Evolutionary conservation across 179 eudicot species (phyloP).

Genomic region (Beta lomatogona): DNA sequence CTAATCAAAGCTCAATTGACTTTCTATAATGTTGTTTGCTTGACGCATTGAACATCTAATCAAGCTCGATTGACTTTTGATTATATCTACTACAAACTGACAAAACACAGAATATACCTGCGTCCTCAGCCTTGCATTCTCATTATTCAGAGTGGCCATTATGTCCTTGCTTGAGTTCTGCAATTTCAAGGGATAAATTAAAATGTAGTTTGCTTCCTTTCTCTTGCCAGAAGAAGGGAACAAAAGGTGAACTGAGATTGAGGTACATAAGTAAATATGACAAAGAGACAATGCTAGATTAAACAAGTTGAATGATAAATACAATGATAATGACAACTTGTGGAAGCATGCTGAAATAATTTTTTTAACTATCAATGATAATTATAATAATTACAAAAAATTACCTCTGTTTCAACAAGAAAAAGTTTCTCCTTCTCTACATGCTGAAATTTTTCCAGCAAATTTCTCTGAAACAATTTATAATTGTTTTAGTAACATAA

Average conservation of each 20-base stretch:
- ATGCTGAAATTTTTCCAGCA: constrained; percentile 53
- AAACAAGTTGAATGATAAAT: not conserved
- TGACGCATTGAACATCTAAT: not conserved
- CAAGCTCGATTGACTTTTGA: not conserved
- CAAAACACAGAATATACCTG: constrained; percentile 50
- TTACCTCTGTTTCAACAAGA: constrained; percentile 65
- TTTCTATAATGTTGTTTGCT: not conserved
- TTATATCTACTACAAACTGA: constrained; percentile 2
- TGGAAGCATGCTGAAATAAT: too few species aligned
- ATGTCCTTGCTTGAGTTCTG: constrained; percentile 58
- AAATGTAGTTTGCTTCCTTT: constrained; percentile 1
- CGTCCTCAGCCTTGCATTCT: constrained; percentile 49
- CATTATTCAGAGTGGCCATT: constrained; percentile 44
- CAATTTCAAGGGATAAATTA: constrained; percentile 19
- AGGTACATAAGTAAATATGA: not conserved
- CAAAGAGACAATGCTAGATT: not conserved
- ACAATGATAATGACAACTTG: not conserved
- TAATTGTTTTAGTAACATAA: constrained; percentile 6
- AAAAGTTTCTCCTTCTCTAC: constrained; percentile 54
- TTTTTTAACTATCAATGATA: not conserved
- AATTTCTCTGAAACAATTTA: constrained; percentile 43
- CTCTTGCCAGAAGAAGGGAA: not conserved
- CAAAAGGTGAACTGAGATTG: constrained; percentile 18
- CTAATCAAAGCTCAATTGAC: too few species aligned
- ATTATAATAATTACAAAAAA: not conserved